These are phyloP conservation scores for Kickxella alabastrina DNA, from an alignment of 192 early-diverging fungal genomes.

Conservation along the genomic window DNA sequence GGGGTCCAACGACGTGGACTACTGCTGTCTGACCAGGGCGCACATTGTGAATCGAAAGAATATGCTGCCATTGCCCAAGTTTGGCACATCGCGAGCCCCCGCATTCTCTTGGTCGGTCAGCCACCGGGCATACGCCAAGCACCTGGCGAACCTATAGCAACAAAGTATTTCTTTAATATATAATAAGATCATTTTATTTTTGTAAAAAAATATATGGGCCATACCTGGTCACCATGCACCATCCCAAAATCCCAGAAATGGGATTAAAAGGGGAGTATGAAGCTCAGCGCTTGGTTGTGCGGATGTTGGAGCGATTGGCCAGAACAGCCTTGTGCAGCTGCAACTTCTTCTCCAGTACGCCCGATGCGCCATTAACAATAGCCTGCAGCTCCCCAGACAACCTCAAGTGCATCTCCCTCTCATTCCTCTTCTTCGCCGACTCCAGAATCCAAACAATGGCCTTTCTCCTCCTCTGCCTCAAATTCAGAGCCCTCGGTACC, in stretches of 20 bases:
- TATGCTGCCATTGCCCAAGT: conserved; percentile 11
- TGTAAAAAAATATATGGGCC: not conserved
- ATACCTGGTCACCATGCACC: too few species aligned
- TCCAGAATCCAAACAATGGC: conserved; percentile 88
- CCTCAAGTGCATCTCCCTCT: conserved; percentile 64
- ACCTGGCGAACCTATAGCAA: conserved; percentile 17
- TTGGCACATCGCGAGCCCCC: conserved; percentile 27
- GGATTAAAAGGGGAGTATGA: too few species aligned
- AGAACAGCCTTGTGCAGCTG: conserved; percentile 77
- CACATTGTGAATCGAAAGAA: conserved; percentile 5
- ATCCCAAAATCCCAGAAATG: too few species aligned
- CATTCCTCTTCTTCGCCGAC: conserved; percentile 60
- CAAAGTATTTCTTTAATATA: not conserved
- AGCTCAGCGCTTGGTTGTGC: conserved; percentile 16
- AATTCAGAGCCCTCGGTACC: conserved; percentile 72
- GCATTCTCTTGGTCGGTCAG: conserved; percentile 25
- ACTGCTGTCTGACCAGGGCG: conserved; percentile 37
- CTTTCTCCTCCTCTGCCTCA: conserved; percentile 68
- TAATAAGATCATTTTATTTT: not conserved
- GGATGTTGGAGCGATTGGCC: conserved; percentile 73
- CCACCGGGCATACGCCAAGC: conserved; percentile 12
- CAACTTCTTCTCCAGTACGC: conserved; percentile 69
- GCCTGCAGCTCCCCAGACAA: conserved; percentile 78
- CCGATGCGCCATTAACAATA: conserved; percentile 68
- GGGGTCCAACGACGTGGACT: conserved; percentile 22